These are phyloP conservation scores for Schizothecium vesticola DNA, from an alignment of 495 filamentous ascomycete species.

Conservation along the genomic window DNA sequence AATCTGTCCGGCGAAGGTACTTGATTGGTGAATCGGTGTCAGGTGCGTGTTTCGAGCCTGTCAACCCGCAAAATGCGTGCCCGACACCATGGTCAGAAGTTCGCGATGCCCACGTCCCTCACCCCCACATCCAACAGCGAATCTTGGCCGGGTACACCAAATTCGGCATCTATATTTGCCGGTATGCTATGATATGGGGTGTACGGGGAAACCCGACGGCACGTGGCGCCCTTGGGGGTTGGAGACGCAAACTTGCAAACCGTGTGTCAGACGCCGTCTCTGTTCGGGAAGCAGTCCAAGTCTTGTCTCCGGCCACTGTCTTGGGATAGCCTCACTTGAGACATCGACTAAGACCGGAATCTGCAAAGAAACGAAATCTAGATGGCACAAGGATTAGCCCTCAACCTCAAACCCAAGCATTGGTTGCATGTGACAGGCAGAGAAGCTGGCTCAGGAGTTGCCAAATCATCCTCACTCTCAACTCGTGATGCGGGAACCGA, in stretches of 20 bases:
- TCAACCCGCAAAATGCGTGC: background rate
- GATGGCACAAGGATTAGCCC: constrained; percentile 15
- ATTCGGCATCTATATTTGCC: background rate
- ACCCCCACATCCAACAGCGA: background rate
- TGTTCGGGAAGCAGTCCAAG: background rate
- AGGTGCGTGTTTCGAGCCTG: background rate
- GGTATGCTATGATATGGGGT: background rate
- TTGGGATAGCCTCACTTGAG: constrained; percentile 3
- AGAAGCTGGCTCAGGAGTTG: constrained; percentile 20
- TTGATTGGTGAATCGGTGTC: background rate
- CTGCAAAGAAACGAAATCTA: background rate
- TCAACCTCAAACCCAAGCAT: background rate
- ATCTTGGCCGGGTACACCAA: background rate
- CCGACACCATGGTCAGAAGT: background rate
- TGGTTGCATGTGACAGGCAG: background rate
- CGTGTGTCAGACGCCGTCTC: background rate
- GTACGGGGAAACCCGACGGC: background rate
- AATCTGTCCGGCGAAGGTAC: background rate
- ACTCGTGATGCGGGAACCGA: constrained; percentile 21
- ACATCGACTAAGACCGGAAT: background rate
- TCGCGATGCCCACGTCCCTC: background rate
- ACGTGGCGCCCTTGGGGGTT: background rate
- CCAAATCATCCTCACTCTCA: constrained; percentile 27
- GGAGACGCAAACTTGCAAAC: background rate
- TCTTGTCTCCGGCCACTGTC: background rate